Conservation (phyloP, 2,329 filamentous ascomycete genomes). For the Fusarium sterilihyphosum region DNA sequence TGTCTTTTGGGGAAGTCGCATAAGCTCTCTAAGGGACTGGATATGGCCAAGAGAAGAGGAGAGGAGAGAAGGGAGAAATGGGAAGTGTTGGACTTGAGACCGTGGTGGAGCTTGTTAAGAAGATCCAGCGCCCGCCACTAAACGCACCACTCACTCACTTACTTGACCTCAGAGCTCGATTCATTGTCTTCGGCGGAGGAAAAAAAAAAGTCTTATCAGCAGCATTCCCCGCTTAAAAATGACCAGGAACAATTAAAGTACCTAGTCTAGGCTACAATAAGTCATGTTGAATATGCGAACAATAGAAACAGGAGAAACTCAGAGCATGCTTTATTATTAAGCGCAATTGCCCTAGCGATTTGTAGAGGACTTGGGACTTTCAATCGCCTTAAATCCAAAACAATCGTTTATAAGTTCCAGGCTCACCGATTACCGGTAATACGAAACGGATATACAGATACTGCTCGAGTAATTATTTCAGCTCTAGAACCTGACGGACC, state of each 20-base stretch:
- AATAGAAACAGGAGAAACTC: not conserved
- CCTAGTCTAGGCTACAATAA: slow-evolving; percentile 2
- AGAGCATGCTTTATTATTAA: not conserved
- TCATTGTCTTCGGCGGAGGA: not conserved
- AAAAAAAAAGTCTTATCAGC: slow-evolving; percentile 30
- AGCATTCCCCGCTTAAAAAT: slow-evolving; percentile 22
- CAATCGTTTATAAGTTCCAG: not conserved
- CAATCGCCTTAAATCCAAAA: not conserved
- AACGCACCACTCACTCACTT: slow-evolving; percentile 3
- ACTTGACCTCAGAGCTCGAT: not conserved
- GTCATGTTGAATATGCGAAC: not conserved
- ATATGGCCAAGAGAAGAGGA: slow-evolving; percentile 11
- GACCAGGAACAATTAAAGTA: not conserved
- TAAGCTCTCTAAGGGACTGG: slow-evolving; percentile 36
- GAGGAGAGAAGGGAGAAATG: not conserved
- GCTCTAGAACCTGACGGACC: not conserved
- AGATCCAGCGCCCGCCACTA: slow-evolving; percentile 24
- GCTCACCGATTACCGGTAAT: not conserved
- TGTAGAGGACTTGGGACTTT: not conserved
- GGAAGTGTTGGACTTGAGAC: slow-evolving; percentile 12
- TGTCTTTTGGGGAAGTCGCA: slow-evolving; percentile 46
- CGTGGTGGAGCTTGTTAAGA: slow-evolving; percentile 26
- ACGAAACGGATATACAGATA: not conserved
- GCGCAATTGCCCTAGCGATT: not conserved
- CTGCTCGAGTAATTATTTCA: not conserved